Base-by-base conservation (phyloP, 352 stramenopile genomes). In the Blastocystis sp. region DNA sequence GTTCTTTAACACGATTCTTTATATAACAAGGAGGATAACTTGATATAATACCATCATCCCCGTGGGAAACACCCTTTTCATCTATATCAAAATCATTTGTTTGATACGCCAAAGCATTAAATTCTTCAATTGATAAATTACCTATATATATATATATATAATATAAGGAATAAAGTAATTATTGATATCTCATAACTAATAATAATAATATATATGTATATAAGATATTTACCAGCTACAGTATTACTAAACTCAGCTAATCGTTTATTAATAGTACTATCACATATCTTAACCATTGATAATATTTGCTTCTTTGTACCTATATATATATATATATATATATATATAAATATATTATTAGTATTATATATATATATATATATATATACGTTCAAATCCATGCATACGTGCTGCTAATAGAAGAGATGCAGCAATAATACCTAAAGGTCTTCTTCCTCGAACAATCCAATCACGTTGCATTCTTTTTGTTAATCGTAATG, bases 401-500 rank as follows among this genome's bases (percentile, higher is more conserved):
- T 96, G 88, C 18, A 87, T 89, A n/a, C 88, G 76, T 3, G 84
- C 80, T 0, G 87, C 87, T 54, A 98, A 94, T 13, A 96, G 72
- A 6, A 98, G 73, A 18, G 87, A 84, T 0, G 89, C 89, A 16
- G 85, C 91, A 57, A 90, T 96, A 47, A 96, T 92, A 19, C 91
- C 91, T 7, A 87, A 89, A 0, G 91, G 91, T 1, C 89, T 75
- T 11, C 91, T 79, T 11, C 91, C 91, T 1, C 83, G 88, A 37
- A 94, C 83, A 55, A 98, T 96, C 91, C 91, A 98, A 75, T 98
- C 88, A 62, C 88, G 80, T 73, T 95, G 94, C 86, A 98, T 95
- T 16, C 84, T 80, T 11, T 79, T 84, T 3, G 95, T 85, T 11
- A 98, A 69, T 18, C 88, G 83, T 13, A 96, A 71, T 23, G 87